Base-by-base conservation (phyloP, 441 rosid genomes). In the Adansonia rubrostipa region DNA sequence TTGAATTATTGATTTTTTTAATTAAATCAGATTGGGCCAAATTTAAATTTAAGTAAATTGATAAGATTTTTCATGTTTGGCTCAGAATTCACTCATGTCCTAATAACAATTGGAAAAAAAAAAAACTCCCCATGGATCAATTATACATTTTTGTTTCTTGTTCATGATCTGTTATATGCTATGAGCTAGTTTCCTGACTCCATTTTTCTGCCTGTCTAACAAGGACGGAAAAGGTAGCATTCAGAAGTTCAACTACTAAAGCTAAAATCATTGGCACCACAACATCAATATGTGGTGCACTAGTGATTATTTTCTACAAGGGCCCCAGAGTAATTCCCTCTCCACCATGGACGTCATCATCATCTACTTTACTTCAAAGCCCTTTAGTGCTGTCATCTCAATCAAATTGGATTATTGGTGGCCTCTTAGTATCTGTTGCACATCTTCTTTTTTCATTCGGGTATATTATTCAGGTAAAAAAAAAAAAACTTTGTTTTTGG, bases 241-340 rank as follows among this genome's bases (percentile, higher is more conserved):
- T 86, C 60, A 75, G 68, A 77, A 86, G 86, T 73, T 77, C 87
- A 65, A 88, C 85, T 51, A 83, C 80, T 36, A 86, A 80, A 44
- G 89, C 90, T 71, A 90, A 92, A 81, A 79, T 89, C 51, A 15
- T 90, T 15, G 94, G 96, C 71, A 90, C 93, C 9, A 47, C 88
- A 54, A 82, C 87, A 24, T 89, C 91, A 44, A 86, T 92, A 70
- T 68, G 84, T 9, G 94, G 93, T 22, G 92, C 94, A 53, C 85
- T 87, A 6, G 81, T 87, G 6, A 85, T 90, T 19, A 87, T 88
- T 48, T 81, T 89, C 1, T 90, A 87, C 79, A 81, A 85, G 57
- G 93, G 97, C 51, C 93, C 89, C 3, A 5, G 15, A 14, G 3
- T 68, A 3, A 47, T 68, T 84, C 1, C 80, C 56, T 82, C 74